Evolutionary conservation across 1,139 yeast genomes (phyloP), one percentile per base, ranked within the genome.

Genomic region (Diutina mesorugosa): DNA sequence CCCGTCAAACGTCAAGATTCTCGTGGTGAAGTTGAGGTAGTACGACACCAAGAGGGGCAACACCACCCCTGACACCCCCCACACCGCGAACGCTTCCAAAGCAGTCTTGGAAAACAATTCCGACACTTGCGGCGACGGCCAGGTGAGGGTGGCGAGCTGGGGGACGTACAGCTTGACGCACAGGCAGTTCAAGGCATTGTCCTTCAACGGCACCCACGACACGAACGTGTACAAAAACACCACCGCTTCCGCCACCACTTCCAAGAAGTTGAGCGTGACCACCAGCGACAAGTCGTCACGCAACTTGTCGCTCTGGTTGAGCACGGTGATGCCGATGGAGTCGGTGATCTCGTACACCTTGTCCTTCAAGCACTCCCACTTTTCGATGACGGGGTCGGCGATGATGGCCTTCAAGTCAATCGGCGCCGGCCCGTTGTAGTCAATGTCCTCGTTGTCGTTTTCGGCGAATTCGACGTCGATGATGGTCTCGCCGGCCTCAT

Each of bases 21-120:
- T 71, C 63, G 77, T 73, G 58, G 83, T 71, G 67, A 81, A 81
- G 67, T 81, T 81, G 63, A 81, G 64, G 67, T 77, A 81, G 68
- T 77, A 80, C 38, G 84, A 76, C 35, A 70, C 62, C 47, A 73
- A 56, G 62, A 75, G 66, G 32, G 89, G 89, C 47, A 76, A 55
- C 12, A 67, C 59, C 55, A 78, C 65, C 2, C 81, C 70, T 56
- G 70, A 63, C 18, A 73, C 55, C n/a, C 62, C 58, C 85, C 85
- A 81, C 58, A 72, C 64, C 35, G 63, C 50, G 7, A 74, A 63
- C 38, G 75, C 69, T n/a, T 74, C 65, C 53, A 71, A 55, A 54
- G 70, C 68, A 55, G 67, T 65, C 55, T 60, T 63, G 47, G 68
- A 66, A 35, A 67, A 60, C 61, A 79, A 70, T 3, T 67, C 67